These are phyloP conservation scores for Penicillium italicum DNA, from an alignment of 2,329 filamentous ascomycete genomes.

Conservation along the genomic window DNA sequence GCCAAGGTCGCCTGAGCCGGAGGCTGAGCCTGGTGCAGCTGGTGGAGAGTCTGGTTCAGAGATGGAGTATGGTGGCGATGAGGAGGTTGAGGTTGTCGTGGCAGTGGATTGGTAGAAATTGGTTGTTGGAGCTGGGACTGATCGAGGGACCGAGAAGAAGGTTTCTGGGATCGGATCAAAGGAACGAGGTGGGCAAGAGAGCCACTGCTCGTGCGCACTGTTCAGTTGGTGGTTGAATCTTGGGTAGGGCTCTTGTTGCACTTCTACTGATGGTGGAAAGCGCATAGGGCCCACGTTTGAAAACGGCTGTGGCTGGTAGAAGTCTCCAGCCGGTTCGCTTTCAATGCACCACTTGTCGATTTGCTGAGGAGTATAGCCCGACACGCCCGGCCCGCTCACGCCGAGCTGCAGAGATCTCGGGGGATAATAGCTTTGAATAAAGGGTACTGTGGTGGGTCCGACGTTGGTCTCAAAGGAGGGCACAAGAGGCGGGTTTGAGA, in stretches of 20 bases:
- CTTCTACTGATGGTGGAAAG: constrained; percentile 4
- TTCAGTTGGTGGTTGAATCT: constrained; percentile 5
- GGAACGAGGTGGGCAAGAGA: constrained; percentile 3
- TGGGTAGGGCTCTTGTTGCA: constrained; percentile 5
- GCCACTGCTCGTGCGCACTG: constrained; percentile 11
- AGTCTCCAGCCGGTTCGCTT: constrained; percentile 5
- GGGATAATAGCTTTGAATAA: constrained; percentile 16
- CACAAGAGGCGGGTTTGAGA: constrained; percentile 5
- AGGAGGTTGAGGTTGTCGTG: constrained; percentile 8
- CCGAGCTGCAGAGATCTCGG: background rate
- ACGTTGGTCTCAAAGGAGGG: constrained; percentile 7
- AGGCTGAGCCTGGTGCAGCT: constrained; percentile 9
- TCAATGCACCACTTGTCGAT: constrained; percentile 24
- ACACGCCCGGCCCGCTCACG: background rate
- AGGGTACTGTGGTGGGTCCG: constrained; percentile 8
- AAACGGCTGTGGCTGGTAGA: constrained; percentile 9
- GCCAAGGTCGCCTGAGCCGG: constrained; percentile 24
- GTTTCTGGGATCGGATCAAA: background rate
- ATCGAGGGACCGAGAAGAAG: constrained; percentile 14
- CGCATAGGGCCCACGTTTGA: constrained; percentile 8
- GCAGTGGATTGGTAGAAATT: background rate
- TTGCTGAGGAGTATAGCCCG: constrained; percentile 17
- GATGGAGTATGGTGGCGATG: constrained; percentile 14
- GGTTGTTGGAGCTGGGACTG: background rate
- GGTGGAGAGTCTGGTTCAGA: constrained; percentile 12